Evolutionary conservation across 768 basidiomycete species (phyloP), one percentile per base, ranked within the genome.

Genomic region (Chiua virens): DNA sequence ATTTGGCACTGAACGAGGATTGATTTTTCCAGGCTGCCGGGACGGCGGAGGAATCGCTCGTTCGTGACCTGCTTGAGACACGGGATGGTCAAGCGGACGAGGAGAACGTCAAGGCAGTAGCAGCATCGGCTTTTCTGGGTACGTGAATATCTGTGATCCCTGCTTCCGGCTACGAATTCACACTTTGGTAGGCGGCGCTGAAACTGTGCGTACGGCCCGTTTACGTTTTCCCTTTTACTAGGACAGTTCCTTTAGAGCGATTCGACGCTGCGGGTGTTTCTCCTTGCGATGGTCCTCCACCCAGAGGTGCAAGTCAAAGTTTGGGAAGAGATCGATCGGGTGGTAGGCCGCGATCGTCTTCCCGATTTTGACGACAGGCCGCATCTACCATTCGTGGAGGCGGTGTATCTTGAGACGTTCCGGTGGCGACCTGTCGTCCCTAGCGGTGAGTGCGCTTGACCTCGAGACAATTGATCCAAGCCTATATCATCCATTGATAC

Each of bases 251-350:
- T 28, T 17, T 47, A 70, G 63, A 57, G 22, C 18, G 47, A 47
- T 52, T 49, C 49, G 2, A 52, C 39, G 1, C 2, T 69, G 11
- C 50, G 40, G 20, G 45, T 62, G 10, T 73, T 74, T 49, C 40
- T 70, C 43, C 61, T 72, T 7, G 69, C 66, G 17, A 71, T 73
- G 70, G 32, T 67, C 8, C 61, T 62, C 20, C 37, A 71, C 45
- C 72, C 71, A 3, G 61, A 68, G 21, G 56, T 64, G 8, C 69
- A 72, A 43, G 36, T 21, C 3, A 67, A 60, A 28, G 73, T 70
- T 14, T 59, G 61, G 32, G 59, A 60, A 20, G 72, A 72, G 47
- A 56, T 75, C 27, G 58, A 66, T 28, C 53, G 42, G 2, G 62
- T 72, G 14, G 52, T 72, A 9, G 73, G 75, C 3, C 55, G 25